Base-by-base conservation (phyloP, 2,329 filamentous ascomycete genomes). In the Venturia aucupariae region DNA sequence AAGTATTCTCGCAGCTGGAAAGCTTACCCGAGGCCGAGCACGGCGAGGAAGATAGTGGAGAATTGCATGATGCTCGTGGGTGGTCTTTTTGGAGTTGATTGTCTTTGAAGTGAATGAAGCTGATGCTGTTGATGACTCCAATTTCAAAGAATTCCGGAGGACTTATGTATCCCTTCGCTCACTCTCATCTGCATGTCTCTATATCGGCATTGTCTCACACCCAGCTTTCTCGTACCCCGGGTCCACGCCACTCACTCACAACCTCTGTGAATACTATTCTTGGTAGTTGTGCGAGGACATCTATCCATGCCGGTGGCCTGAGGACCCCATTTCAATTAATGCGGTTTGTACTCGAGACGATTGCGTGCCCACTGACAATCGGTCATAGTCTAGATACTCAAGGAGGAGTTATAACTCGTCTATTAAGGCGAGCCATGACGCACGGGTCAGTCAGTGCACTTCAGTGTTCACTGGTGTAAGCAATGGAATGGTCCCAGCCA, bases 11-110 rank as follows among this genome's bases (percentile, higher is more conserved):
- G 27, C 48, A n/a, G 22, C 48, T 54, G 48, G 48, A 30, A 30
- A 54, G 46, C 48, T 54, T 54, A 54, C 48, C 48, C 48, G 48
- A 54, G 48, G 48, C 48, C 10, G 48, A 54, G 48, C 15, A 54
- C 48, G 15, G 48, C 48, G 24, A 54, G 11, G 48, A 54, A 11
- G 24, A 54, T 15, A 15, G 48, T 54, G 11, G 10, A 30, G 48
- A 54, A 32, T 15, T 54, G 48, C 48, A 54, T 54, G 10, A 13
- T 54, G 8, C n/a, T 30, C 3, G 48, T 27, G n/a, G 15, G 8
- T 30, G 24, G 44, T 4, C 32, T 2, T 27, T 54, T 27, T 27
- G n/a, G 15, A 15, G 22, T 19, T 30, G 24, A 30, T 54, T 32
- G 48, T 54, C 24, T 54, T 54, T 30, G 22, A 30, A 30, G 48